Percentiles rank a stretch among this genome's conserved stretches.
Evolutionary conservation across 2,329 filamentous ascomycete genomes (phyloP).

Genomic region (Knufia petricola): DNA sequence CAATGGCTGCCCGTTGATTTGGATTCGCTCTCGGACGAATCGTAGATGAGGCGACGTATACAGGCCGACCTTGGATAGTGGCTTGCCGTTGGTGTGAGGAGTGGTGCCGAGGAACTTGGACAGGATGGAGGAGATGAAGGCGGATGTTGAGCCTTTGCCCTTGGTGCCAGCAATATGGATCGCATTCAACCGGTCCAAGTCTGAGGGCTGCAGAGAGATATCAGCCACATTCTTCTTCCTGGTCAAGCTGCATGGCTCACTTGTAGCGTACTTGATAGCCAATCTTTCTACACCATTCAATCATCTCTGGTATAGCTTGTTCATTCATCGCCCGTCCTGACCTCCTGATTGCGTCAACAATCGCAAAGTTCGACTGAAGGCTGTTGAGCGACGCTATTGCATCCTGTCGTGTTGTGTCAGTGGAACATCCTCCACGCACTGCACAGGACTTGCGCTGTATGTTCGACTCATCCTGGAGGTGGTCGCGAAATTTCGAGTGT

Average conservation of each 20-base stretch:
- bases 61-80: constrained; percentile 55
- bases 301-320: constrained; percentile 70
- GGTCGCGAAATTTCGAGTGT: constrained; percentile 13
- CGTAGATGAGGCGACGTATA: constrained; percentile 82
- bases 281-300: constrained; percentile 63
- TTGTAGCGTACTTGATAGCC: constrained; percentile 57
- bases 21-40: constrained; percentile 74
- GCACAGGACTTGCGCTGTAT: constrained; percentile 17
- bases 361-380: constrained; percentile 68
- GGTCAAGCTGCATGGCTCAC: constrained; percentile 51
- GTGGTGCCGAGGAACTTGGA: constrained; percentile 45
- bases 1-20: constrained; percentile 64
- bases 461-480: constrained; percentile 18
- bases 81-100: constrained; percentile 25
- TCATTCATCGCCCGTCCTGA: constrained; percentile 65
- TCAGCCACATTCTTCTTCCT: not conserved
- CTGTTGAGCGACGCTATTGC: constrained; percentile 66
- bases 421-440: not conserved
- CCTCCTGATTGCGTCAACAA: constrained; percentile 67
- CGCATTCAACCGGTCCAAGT: constrained; percentile 50
- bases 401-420: constrained; percentile 34
- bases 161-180: constrained; percentile 91
- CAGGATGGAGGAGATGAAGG: constrained; percentile 74
- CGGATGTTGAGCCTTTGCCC: constrained; percentile 82
- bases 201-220: constrained; percentile 42